These are phyloP conservation scores for Neurospora cerealis DNA, from an alignment of 495 filamentous ascomycete genomes.

Conservation along the genomic window DNA sequence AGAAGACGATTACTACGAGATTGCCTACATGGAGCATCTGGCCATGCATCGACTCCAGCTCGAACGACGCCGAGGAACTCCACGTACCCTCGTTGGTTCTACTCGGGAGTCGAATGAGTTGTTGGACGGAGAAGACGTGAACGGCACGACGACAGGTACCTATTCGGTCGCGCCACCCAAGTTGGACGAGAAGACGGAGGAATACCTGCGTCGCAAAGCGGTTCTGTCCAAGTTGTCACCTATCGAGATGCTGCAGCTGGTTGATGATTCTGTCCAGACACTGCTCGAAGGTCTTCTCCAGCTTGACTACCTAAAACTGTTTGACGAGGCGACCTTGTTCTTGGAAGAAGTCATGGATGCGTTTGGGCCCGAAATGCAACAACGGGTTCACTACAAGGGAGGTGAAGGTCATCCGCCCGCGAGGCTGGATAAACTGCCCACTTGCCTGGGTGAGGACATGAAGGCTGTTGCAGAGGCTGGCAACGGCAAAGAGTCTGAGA, in stretches of 20 bases:
- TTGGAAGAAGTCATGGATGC: neutral
- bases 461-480: neutral
- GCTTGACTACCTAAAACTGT: slow-evolving; percentile 14
- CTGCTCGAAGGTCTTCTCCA: slow-evolving; percentile 15
- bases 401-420: neutral
- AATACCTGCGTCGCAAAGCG: neutral
- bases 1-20: neutral
- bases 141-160: neutral
- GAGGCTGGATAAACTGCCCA: neutral
- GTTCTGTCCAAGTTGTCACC: slow-evolving; percentile 8
- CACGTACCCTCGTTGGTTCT: neutral
- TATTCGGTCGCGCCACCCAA: neutral
- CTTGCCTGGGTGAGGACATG: neutral
- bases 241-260: slow-evolving; percentile 11
- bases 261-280: slow-evolving; percentile 13
- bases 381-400: neutral
- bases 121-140: neutral
- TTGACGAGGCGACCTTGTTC: slow-evolving; percentile 5
- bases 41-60: neutral
- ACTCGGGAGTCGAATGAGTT: neutral
- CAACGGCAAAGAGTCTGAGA: neutral
- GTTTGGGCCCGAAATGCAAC: neutral
- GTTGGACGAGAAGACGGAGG: neutral
- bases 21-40: slow-evolving; percentile 4
- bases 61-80: neutral